Percentiles rank a stretch among this genome's conserved stretches.
phyloP scores from a whole-genome alignment of 805 yeast species.

The Tetrapisispora phaffii region DNA sequence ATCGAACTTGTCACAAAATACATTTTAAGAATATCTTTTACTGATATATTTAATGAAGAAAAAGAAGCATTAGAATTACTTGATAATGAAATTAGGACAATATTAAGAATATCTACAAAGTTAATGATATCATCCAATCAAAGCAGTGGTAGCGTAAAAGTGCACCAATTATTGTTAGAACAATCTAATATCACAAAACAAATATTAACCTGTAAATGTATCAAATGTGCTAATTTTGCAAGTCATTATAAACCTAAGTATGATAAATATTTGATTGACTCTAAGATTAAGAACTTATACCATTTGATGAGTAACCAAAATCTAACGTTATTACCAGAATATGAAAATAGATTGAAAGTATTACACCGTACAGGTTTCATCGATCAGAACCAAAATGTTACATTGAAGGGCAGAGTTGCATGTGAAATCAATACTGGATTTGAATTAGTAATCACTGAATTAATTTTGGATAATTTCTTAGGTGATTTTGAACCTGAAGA shows the following conservation, averaged over 20 bases:
- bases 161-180: constrained; percentile 23
- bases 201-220: constrained; percentile 12
- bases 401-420: constrained; percentile 82
- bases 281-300: constrained; percentile 46
- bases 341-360: constrained; percentile 78
- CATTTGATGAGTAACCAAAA: constrained; percentile 75
- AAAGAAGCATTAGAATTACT: constrained; percentile 17
- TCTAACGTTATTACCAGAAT: constrained; percentile 82
- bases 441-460: constrained; percentile 82
- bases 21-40: constrained; percentile 18
- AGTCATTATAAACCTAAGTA: constrained; percentile 37
- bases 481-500: constrained; percentile 93
- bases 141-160: constrained; percentile 23
- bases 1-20: constrained; percentile 26
- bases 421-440: constrained; percentile 89
- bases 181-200: constrained; percentile 21
- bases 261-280: constrained; percentile 36
- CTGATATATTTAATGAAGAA: constrained; percentile 22
- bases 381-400: constrained; percentile 58
- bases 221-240: constrained; percentile 36
- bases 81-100: constrained; percentile 15
- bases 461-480: constrained; percentile 80
- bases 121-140: constrained; percentile 22
- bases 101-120: constrained; percentile 16
- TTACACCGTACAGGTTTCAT: constrained; percentile 71